Percentiles rank a stretch among this genome's conserved stretches.
Conservation (phyloP, 441 rosid genomes). For the Melastoma candidum region DNA sequence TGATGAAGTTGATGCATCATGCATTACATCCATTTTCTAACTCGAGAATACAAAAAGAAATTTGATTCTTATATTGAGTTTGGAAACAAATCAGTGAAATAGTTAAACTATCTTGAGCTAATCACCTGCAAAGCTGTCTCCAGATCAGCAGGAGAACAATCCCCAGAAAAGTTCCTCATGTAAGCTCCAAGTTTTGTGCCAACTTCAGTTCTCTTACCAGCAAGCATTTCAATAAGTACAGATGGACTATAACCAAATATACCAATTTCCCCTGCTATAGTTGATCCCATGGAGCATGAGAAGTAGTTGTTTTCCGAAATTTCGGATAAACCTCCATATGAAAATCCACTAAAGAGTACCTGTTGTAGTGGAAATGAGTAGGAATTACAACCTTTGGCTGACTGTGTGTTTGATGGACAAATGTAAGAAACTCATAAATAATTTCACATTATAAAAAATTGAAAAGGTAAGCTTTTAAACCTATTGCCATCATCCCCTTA, state of each 20-base stretch:
- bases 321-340: slow-evolving; percentile 94
- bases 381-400: background rate
- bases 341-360: slow-evolving; percentile 92
- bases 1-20: too few relatives aligned
- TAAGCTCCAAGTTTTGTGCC: slow-evolving; percentile 83
- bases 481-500: too few relatives aligned
- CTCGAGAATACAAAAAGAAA: too few relatives aligned
- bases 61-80: too few relatives aligned
- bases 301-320: slow-evolving; percentile 75
- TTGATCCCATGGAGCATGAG: slow-evolving; percentile 90
- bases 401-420: too few relatives aligned
- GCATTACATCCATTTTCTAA: too few relatives aligned
- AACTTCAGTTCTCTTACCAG: slow-evolving; percentile 96
- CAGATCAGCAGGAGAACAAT: slow-evolving; percentile 87
- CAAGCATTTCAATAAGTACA: slow-evolving; percentile 83
- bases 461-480: too few relatives aligned
- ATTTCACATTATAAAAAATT: too few relatives aligned
- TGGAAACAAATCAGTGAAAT: background rate
- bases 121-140: slow-evolving; percentile 94
- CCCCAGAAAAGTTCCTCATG: slow-evolving; percentile 84
- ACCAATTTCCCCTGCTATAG: slow-evolving; percentile 97
- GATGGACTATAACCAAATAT: slow-evolving; percentile 85
- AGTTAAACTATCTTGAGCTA: slow-evolving; percentile 12
- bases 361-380: slow-evolving; percentile 17
- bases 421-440: too few relatives aligned